Conservation (phyloP, 2,329 filamentous ascomycete genomes). For the Fusarium buharicum region DNA sequence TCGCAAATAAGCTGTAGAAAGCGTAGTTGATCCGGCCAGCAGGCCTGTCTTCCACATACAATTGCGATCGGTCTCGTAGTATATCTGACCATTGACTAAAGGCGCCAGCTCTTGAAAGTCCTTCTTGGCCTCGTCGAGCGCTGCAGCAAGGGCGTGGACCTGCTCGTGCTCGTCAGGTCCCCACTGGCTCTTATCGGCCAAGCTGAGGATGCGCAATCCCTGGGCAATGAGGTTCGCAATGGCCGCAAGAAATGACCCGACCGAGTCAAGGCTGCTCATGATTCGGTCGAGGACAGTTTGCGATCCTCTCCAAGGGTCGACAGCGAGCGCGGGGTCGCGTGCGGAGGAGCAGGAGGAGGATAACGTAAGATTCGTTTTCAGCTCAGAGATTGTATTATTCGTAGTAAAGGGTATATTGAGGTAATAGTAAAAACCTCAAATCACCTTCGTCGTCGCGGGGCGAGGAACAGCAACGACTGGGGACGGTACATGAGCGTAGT, state of each 20-base stretch:
- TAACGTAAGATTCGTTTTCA: conserved; percentile 18
- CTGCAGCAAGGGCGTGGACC: conserved; percentile 62
- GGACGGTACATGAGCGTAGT: conserved; percentile 43
- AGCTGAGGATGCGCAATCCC: conserved; percentile 63
- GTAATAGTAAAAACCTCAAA: conserved; percentile 13
- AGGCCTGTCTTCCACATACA: conserved; percentile 52
- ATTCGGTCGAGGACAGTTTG: conserved; percentile 35
- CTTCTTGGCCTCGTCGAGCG: conserved; percentile 68
- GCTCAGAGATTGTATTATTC: conserved; percentile 9
- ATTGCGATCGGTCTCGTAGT: conserved; percentile 68
- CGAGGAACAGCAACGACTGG: conserved; percentile 41
- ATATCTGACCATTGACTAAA: conserved; percentile 65
- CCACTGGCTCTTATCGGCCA: conserved; percentile 69
- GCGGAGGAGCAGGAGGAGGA: conserved; percentile 1
- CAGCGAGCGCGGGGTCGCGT: conserved; percentile 32
- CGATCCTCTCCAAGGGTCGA: conserved; percentile 20
- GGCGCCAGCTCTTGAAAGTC: conserved; percentile 69
- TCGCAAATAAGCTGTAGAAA: not conserved
- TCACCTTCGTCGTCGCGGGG: conserved; percentile 46
- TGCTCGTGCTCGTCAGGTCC: conserved; percentile 69
- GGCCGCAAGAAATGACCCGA: conserved; percentile 67
- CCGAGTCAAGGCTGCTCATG: conserved; percentile 60
- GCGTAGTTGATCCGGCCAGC: not conserved
- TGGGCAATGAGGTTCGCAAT: conserved; percentile 66
- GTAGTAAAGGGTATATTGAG: conserved; percentile 3